Evolutionary conservation across 768 basidiomycete species (phyloP).

Genomic region (Leccinum longicurvipes): DNA sequence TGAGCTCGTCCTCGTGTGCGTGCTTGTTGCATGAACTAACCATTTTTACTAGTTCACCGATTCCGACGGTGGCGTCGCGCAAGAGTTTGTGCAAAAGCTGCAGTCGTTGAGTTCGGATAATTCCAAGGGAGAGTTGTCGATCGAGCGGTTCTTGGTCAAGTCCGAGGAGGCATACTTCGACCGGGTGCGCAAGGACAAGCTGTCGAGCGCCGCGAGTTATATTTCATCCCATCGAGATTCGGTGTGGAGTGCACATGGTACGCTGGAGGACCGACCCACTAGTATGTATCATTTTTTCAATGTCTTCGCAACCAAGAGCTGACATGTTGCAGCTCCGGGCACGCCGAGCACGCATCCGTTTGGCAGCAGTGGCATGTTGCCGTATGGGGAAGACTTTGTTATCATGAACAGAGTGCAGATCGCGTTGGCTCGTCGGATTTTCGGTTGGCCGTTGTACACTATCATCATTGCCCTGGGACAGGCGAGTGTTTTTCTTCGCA

Average conservation of each 20-base stretch:
- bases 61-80: conserved; percentile 86
- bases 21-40: not conserved
- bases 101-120: conserved; percentile 78
- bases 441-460: conserved; percentile 89
- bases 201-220: conserved; percentile 77
- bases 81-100: conserved; percentile 84
- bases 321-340: conserved; percentile 27
- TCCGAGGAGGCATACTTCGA: conserved; percentile 94
- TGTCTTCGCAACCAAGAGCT: conserved; percentile 15
- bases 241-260: conserved; percentile 66
- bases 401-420: conserved; percentile 86
- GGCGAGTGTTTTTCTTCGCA: conserved; percentile 34
- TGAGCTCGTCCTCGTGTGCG: conserved; percentile 31
- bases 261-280: conserved; percentile 57
- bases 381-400: conserved; percentile 56
- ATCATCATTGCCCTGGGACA: conserved; percentile 86
- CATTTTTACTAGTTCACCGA: conserved; percentile 72
- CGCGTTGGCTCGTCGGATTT: conserved; percentile 73
- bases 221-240: conserved; percentile 79
- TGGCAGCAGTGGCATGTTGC: conserved; percentile 42
- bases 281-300: conserved; percentile 47
- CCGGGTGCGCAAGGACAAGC: conserved; percentile 83
- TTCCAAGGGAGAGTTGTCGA: conserved; percentile 87
- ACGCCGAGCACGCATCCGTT: conserved; percentile 54
- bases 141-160: conserved; percentile 87